Evolutionary conservation across 805 yeast species (phyloP).

Genomic region (Candida krabiensis): DNA sequence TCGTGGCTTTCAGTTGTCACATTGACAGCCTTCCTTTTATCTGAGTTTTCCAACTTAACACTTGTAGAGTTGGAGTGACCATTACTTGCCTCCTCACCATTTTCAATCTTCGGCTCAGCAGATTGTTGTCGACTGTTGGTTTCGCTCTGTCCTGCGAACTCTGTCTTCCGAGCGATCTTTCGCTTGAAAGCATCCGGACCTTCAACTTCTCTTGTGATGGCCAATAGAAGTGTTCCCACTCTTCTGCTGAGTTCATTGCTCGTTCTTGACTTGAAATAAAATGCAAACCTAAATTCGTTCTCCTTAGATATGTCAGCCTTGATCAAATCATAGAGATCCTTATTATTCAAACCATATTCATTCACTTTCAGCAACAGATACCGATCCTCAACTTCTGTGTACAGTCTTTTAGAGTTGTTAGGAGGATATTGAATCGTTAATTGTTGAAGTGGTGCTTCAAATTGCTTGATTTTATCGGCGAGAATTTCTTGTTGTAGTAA

Average conservation of each 20-base stretch:
- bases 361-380: conserved; percentile 60
- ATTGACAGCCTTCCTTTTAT: too few species aligned
- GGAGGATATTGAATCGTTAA: conserved; percentile 73
- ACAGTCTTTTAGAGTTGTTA: conserved; percentile 75
- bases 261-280: conserved; percentile 71
- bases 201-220: conserved; percentile 69
- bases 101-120: conserved; percentile 23
- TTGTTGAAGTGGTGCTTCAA: conserved; percentile 61
- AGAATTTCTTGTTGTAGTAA: conserved; percentile 56
- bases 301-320: conserved; percentile 62
- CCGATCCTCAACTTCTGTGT: conserved; percentile 69
- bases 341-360: conserved; percentile 63
- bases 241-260: conserved; percentile 73
- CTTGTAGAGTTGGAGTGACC: too few species aligned
- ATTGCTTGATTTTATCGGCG: conserved; percentile 50
- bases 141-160: conserved; percentile 11
- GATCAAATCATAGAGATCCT: conserved; percentile 59
- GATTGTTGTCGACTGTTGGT: conserved; percentile 34
- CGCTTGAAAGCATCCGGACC: conserved; percentile 57
- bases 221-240: conserved; percentile 62
- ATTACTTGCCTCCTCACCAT: neutral
- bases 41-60: too few species aligned
- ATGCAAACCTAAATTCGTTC: conserved; percentile 66
- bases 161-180: conserved; percentile 31
- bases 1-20: too few species aligned